A percentile compares a stretch with the other conserved stretches of the same genome.
Conservation (phyloP, 805 yeast species). For the Metschnikowia cubensis region DNA sequence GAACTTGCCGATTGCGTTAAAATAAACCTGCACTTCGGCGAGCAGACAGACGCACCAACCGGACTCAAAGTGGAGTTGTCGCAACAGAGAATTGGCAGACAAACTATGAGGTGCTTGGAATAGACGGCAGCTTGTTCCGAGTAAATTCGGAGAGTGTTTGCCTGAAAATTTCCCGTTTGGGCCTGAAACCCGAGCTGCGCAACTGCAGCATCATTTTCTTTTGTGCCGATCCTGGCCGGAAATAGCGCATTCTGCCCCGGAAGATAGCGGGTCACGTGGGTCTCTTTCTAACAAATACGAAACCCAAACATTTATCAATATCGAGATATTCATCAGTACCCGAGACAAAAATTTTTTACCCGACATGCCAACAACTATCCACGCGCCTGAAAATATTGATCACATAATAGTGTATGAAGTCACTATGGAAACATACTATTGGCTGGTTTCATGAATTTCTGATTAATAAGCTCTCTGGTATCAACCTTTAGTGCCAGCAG, state of each 20-base stretch:
- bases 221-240: constrained; percentile 1
- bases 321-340: no score
- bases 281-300: neutral
- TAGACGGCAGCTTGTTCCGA: neutral
- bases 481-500: no score
- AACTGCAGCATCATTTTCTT: neutral
- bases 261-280: constrained; percentile 1
- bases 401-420: no score
- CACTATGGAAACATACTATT: no score
- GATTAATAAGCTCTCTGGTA: no score
- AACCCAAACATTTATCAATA: no score
- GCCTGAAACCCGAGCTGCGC: neutral
- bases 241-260: neutral
- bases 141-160: neutral
- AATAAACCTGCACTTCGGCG: neutral
- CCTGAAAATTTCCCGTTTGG: neutral
- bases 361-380: no score
- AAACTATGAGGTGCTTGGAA: neutral
- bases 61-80: neutral
- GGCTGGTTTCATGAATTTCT: no score
- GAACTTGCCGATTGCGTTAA: constrained; percentile 11
- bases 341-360: no score
- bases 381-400: no score
- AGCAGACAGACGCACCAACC: neutral
- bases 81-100: no score